phyloP scores from a whole-genome alignment of 2,329 filamentous ascomycete species.

The Trichoderma aggressivum region DNA sequence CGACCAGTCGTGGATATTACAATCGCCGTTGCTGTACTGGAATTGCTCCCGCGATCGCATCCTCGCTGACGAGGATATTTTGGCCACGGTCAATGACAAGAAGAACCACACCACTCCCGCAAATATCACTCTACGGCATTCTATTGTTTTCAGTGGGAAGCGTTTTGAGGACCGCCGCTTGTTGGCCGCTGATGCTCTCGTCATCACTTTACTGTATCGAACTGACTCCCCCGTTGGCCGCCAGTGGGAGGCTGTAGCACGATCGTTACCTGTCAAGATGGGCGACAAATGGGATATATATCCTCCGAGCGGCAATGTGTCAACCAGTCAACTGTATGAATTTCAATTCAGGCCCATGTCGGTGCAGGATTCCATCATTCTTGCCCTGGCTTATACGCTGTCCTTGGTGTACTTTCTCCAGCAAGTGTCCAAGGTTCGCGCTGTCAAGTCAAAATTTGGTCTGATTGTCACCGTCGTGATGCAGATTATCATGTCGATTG shows the following conservation, averaged over 20 bases:
- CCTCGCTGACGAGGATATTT: constrained; percentile 57
- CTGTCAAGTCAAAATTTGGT: constrained; percentile 72
- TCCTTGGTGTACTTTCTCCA: constrained; percentile 63
- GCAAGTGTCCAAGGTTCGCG: constrained; percentile 65
- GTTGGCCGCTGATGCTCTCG: constrained; percentile 70
- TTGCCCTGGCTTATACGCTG: constrained; percentile 63
- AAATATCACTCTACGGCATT: constrained; percentile 72
- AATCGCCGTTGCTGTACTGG: constrained; percentile 83
- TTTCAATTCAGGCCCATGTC: constrained; percentile 77
- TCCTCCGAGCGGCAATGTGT: constrained; percentile 53
- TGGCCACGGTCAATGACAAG: constrained; percentile 65
- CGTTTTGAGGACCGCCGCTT: constrained; percentile 65
- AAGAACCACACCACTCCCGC: constrained; percentile 62
- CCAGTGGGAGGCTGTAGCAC: constrained; percentile 61
- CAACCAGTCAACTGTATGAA: constrained; percentile 64
- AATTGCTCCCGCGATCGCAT: constrained; percentile 60
- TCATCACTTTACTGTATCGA: constrained; percentile 71
- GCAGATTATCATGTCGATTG: constrained; percentile 68
- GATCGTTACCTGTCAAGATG: constrained; percentile 47
- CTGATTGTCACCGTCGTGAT: constrained; percentile 66
- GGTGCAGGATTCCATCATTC: constrained; percentile 58
- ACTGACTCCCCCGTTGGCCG: constrained; percentile 61
- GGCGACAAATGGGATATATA: constrained; percentile 62
- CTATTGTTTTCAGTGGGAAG: constrained; percentile 81
- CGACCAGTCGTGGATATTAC: constrained; percentile 70